Evolutionary conservation across 176 grass and related monocot genomes (phyloP), one percentile per base, ranked within the genome.

Genomic region (Aegilops sharonensis): DNA sequence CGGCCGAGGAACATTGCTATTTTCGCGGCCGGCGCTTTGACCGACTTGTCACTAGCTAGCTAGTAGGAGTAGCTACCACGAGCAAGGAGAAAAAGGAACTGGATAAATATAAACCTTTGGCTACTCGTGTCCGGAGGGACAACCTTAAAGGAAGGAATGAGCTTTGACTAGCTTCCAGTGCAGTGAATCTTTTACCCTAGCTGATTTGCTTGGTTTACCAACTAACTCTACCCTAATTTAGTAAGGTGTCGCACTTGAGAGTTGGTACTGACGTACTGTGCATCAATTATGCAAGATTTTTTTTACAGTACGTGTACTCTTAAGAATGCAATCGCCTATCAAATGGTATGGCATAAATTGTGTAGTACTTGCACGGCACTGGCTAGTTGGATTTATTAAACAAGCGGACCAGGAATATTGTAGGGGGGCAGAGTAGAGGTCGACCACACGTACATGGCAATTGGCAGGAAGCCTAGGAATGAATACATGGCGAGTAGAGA

Each of bases 341-440:
- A 36, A 36, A 68, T 68, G 15, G 66, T 48, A 56, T 24, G 10
- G 32, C 48, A 13, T 61, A 21, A 62, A 72, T 17, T 25, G 50
- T 18, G 50, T 67, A 47, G 72, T 64, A 37, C 83, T 70, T 64
- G 69, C 43, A 83, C 23, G 32, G 43, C 12, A 50, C 57, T 59
- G 36, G 79, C 56, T 14, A 64, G 68, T 45, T 45, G 43, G 27
- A 18, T 70, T 63, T 84, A 35, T 78, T 48, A 84, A 52, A 81
- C 15, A 84, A 76, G 39, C 52, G 81, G 89, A 29, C 68, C 23
- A 84, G 27, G 89, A 83, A 83, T 79, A 66, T 80, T 39, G n/a
- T 43, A 64, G 32, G 43, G 42, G 31, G 77, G 57, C 18, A 77
- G 25, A 43, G 20, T 43, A 54, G 83, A 69, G 78, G 72, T 13